phyloP scores from a whole-genome alignment of 228 moss, liverwort and hornwort species.

The Sphagnum magellanicum region DNA sequence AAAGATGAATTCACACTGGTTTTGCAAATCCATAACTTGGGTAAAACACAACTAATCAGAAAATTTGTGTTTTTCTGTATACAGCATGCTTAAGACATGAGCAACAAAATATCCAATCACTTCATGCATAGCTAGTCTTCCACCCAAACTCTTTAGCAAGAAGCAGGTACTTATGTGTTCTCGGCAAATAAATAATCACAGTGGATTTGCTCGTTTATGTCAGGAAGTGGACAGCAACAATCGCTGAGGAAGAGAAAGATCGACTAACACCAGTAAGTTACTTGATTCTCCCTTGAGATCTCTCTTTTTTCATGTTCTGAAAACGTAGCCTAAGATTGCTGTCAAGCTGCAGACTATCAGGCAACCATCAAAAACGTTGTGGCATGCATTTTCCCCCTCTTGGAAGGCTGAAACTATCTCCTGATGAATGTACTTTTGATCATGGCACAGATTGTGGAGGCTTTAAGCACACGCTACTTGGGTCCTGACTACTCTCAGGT shows the following conservation, averaged over 20 bases:
- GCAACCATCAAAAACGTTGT: too few relatives aligned
- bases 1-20: too few relatives aligned
- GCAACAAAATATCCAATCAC: too few relatives aligned
- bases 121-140: too few relatives aligned
- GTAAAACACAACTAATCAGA: too few relatives aligned
- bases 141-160: too few relatives aligned
- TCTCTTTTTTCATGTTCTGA: neutral
- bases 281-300: neutral
- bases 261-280: conserved; percentile 62
- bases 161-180: too few relatives aligned
- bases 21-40: too few relatives aligned
- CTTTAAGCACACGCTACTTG: conserved; percentile 85
- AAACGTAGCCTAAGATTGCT: too few relatives aligned
- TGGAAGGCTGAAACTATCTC: neutral
- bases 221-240: conserved; percentile 85
- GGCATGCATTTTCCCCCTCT: neutral
- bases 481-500: conserved; percentile 88
- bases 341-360: too few relatives aligned
- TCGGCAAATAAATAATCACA: neutral
- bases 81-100: too few relatives aligned
- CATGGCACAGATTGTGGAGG: conserved; percentile 55
- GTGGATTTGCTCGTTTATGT: neutral
- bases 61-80: too few relatives aligned
- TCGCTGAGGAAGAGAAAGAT: conserved; percentile 83
- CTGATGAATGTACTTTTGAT: conserved; percentile 1